Conservation (phyloP, 2,329 filamentous ascomycete genomes). For the Geosmithia flava region DNA sequence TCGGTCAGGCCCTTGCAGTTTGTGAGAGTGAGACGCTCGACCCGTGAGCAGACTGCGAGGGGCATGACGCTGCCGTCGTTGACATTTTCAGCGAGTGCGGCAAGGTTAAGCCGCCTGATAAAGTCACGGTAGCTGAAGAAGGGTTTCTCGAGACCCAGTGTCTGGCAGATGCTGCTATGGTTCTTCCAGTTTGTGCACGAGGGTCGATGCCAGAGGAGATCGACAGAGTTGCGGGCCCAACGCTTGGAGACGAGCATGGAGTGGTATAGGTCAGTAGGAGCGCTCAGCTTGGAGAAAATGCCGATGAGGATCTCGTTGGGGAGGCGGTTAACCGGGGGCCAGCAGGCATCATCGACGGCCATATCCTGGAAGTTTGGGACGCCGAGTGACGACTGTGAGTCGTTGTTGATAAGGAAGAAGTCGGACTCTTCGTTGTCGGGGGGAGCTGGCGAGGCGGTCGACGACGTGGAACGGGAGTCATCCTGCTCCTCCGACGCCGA, state of each 20-base stretch:
- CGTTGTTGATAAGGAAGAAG: constrained; percentile 80
- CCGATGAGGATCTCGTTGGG: constrained; percentile 92
- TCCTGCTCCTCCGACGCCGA: constrained; percentile 23
- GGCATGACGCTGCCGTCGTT: constrained; percentile 84
- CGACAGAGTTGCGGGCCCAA: constrained; percentile 88
- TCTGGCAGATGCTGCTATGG: constrained; percentile 67
- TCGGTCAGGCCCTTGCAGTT: constrained; percentile 82
- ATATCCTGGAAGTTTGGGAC: constrained; percentile 66
- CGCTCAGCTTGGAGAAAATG: constrained; percentile 76
- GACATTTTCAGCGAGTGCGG: constrained; percentile 59
- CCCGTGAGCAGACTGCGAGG: constrained; percentile 72
- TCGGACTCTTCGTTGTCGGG: constrained; percentile 86
- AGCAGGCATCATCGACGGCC: constrained; percentile 54
- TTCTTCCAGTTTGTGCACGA: constrained; percentile 80
- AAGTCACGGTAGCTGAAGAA: constrained; percentile 86
- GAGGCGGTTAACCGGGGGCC: constrained; percentile 71
- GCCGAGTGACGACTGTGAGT: constrained; percentile 85
- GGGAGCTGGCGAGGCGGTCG: constrained; percentile 62
- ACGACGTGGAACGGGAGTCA: constrained; percentile 47
- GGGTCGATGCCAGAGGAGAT: constrained; percentile 88
- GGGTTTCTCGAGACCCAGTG: constrained; percentile 58
- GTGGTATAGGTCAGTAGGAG: constrained; percentile 64
- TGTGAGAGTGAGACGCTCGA: constrained; percentile 87
- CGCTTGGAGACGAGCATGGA: constrained; percentile 91
- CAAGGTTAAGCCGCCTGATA: constrained; percentile 84